Base-by-base conservation (phyloP, 2,329 filamentous ascomycete species). In the Grosmannia huntii region DNA sequence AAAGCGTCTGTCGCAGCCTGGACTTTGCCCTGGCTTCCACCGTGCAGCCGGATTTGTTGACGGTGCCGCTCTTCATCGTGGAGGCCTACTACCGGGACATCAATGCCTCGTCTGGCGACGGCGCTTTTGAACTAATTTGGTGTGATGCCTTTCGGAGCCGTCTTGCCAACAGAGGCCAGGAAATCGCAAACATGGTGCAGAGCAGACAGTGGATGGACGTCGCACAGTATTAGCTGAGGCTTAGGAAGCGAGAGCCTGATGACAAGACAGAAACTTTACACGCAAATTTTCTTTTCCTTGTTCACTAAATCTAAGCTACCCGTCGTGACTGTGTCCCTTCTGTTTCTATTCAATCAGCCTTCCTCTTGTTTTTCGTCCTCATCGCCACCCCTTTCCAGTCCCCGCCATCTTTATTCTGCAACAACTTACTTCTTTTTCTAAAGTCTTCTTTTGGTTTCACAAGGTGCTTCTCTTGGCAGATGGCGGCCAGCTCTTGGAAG, bases 1-100 rank as follows among this genome's bases (percentile, higher is more conserved):
- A 70, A 10, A 73, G 75, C 57, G 74, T 81, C 19, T 81, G 79
- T 62, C 72, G 77, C 48, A 73, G 74, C 3, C 66, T 82, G 5
- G 79, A 81, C 60, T 76, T 72, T 51, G 73, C 72, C 0, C 68
- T 80, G 5, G 66, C 65, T 7, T 68, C 66, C 3, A 76, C 72
- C 1, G 69, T 69, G 16, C 76, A 79, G 67, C 76, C 76, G 1
- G 76, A 79, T 60, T 62, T 77, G 62, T 63, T 80, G 19, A 64
- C 70, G 10, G 70, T 70, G 12, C 75, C 76, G 4, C 69, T 79
- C 65, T 68, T 66, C 9, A 69, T 75, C 16, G 75, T 72, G 0
- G 66, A 73, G 61, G 66, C 71, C n/a, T 72, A 75, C 41, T 79
- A 74, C 62, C 67, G 66, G 27, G 69, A 70, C 7, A 68, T 75